phyloP scores from a whole-genome alignment of 2,329 filamentous ascomycete genomes.

The Aureobasidium namibiae region DNA sequence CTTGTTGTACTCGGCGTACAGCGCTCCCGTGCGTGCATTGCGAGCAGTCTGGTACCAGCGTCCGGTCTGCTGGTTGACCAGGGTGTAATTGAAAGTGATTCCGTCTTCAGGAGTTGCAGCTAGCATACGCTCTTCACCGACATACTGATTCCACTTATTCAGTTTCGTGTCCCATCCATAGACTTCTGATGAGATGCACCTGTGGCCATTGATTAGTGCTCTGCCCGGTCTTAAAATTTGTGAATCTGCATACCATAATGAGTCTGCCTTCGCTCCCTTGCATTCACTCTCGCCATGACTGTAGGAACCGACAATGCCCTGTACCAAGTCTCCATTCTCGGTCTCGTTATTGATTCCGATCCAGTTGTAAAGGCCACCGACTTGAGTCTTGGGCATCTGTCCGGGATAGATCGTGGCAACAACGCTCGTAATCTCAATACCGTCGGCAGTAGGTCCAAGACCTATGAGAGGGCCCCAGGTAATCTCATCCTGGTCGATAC shows the following conservation, averaged over 20 bases:
- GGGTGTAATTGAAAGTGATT: conserved; percentile 22
- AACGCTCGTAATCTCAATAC: conserved; percentile 18
- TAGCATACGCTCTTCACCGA: conserved; percentile 18
- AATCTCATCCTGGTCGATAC: background rate
- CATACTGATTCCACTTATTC: conserved; percentile 17
- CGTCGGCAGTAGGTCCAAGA: conserved; percentile 18
- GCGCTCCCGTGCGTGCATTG: background rate
- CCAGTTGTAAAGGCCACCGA: conserved; percentile 22
- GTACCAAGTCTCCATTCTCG: conserved; percentile 21
- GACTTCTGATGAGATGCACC: conserved; percentile 22
- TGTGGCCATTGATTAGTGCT: background rate
- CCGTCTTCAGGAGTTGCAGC: conserved; percentile 19
- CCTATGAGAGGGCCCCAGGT: conserved; percentile 21
- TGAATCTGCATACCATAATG: conserved; percentile 14
- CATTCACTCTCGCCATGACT: conserved; percentile 20
- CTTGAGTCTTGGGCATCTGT: conserved; percentile 20
- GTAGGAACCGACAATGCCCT: conserved; percentile 17
- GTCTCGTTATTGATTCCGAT: conserved; percentile 21
- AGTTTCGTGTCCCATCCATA: conserved; percentile 18
- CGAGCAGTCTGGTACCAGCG: conserved; percentile 19
- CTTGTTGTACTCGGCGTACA: conserved; percentile 6
- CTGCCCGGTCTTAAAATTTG: too few species aligned
- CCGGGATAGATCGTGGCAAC: conserved; percentile 23
- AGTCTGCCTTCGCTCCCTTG: conserved; percentile 17
- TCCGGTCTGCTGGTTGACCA: conserved; percentile 19